Base-by-base conservation (phyloP, 176 grass and related monocot species). In the Carex cristatella region DNA sequence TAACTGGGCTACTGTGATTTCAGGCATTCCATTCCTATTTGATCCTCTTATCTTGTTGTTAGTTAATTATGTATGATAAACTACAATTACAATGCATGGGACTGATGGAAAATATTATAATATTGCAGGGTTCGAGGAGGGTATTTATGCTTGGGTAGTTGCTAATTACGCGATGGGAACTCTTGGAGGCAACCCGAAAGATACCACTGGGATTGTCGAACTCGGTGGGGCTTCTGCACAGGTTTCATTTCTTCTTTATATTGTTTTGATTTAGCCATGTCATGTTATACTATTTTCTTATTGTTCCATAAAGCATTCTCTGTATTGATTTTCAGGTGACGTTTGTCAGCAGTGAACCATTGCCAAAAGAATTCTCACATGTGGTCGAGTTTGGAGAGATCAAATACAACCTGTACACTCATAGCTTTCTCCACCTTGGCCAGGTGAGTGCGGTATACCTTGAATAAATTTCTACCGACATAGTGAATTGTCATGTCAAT, bases 221-320 rank as follows among this genome's bases (percentile, higher is more conserved):
- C 95, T 98, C 31, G 91, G 95, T 88, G 95, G 93, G 60, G 95
- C 95, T 86, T 98, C 93, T 60, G 77, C 85, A 81, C 93, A 98
- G 93, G 93, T 98, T 84, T 73, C 3, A 23, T 69, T 58, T 84
- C 64, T 54, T 69, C 7, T 62, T 86, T 89, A 57, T 62, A 75
- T n/a, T 65, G 6, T 84, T 76, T 79, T 86, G 33, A 55, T 44
- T 37, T 81, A 61, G 67, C 53, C 58, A 57, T 19, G 56, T 28
- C 56, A 31, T 37, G 10, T 79, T 35, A 0, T 30, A 23, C 57
- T 65, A 30, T 48, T 4, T 85, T 68, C 75, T 80, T 27, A 80
- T 71, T 79, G 16, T 87, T 86, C 57, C 53, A 58, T 79, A 33
- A 35, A 57, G 4, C 16, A 0, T 56, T 78, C 11, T 48, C 66